Base-by-base conservation (phyloP, 345 rosid genomes). In the Combretum micranthum region DNA sequence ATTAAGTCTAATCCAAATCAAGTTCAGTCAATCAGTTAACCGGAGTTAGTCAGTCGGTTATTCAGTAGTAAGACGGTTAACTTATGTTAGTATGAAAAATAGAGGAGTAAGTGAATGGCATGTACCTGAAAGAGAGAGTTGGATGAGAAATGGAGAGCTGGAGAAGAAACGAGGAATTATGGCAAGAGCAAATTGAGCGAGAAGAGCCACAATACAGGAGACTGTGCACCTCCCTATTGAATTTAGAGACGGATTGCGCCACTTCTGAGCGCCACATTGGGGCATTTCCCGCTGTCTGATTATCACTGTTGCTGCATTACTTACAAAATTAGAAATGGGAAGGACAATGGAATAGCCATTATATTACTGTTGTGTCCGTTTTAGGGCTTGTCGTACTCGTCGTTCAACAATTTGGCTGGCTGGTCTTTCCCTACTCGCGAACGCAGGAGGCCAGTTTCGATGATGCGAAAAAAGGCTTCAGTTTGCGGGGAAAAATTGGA, bases 41-140 rank as follows among this genome's bases (percentile, higher is more conserved):
- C n/a, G n/a, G n/a, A n/a, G n/a, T n/a, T n/a, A n/a, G n/a, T 32
- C 9, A 32, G 39, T 20, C 53, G 20, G 25, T 17, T 32, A 20
- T 15, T 50, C 20, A 50, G 20, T 9, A 20, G n/a, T 50, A 50
- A 49, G 39, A 32, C 10, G 9, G 39, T 32, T 32, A 32, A 5
- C 10, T 11, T 14, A n/a, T 55, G 44, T 12, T 52, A 1, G 56
- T 13, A 39, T 39, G 46, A 13, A 44, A 17, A 19, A 5, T 13
- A 44, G 39, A 22, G 17, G 50, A 42, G 20, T 13, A 19, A 18
- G 44, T 15, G 22, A 14, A 14, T n/a, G 14, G 44, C 39, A 11
- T 32, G 17, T 14, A 80, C 84, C 86, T 60, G 84, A 71, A 48
- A 84, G 76, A 1, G 62, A 0, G 67, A 84, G 65, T 44, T 79